Base-by-base conservation (phyloP, 2,329 filamentous ascomycete genomes). In the Escovopsis sp. region DNA sequence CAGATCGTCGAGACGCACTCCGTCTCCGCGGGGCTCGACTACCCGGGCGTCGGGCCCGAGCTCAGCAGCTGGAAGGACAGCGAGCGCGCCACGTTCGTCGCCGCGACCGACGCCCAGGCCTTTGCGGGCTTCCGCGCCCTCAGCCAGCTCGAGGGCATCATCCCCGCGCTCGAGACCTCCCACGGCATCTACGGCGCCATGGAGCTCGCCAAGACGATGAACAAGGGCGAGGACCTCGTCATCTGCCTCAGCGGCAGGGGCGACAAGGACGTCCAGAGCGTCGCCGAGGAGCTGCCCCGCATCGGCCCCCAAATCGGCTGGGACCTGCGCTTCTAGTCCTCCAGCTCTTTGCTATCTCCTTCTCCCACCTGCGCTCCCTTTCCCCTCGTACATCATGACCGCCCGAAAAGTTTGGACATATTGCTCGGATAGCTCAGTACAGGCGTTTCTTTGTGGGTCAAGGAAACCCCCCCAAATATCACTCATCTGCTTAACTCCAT, bases 211-310 rank as follows among this genome's bases (percentile, higher is more conserved):
- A 94, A 93, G 75, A 84, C 78, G 39, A 87, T 94, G 84, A 69
- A 70, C 45, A 83, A 86, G 63, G 86, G 73, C 35, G 65, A 94
- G 61, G 86, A 96, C 51, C 63, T 98, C 19, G 88, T 98, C 40
- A 87, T 98, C 43, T 96, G 88, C 61, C 58, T 98, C 27, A 92
- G 82, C 52, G 90, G 90, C 8, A 70, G 90, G 47, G 90, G 90
- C 43, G 90, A 98, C 61, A 98, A 98, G 74, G 90, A 98, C 53
- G 90, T 98, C 39, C 87, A 98, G 72, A 93, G 84, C 50, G 88
- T 98, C 35, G 90, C 90, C 1, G 90, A 98, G 52, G 85, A 93
- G 61, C 62, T 98, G 52, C 88, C 88, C 14, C 81, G 70, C 46
- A 58, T 98, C 42, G 88, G 90, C 0, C 90, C 90, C 7, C 68